Conservation (phyloP, 352 stramenopile species). For the Saprolegnia parasitica region DNA sequence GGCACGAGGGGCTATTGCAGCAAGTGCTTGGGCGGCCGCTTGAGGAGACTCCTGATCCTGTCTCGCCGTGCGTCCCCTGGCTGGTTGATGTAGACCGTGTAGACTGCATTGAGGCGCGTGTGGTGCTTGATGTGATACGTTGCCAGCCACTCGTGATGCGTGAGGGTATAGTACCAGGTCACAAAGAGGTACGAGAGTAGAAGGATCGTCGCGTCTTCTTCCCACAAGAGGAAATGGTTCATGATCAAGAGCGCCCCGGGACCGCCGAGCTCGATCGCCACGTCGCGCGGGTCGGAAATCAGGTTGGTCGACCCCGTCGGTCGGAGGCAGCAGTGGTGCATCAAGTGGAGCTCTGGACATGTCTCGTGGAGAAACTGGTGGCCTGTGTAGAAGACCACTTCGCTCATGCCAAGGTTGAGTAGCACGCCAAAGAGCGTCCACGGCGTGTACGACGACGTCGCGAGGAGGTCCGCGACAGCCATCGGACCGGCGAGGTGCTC, state of each 20-base stretch:
- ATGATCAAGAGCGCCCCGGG: neutral
- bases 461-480: neutral
- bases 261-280: neutral
- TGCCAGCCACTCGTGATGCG: neutral
- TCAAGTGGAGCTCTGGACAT: neutral
- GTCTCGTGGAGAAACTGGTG: neutral
- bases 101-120: neutral
- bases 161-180: neutral
- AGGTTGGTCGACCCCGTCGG: constrained; percentile 4
- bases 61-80: neutral
- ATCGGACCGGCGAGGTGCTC: neutral
- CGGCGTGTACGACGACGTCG: neutral
- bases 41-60: neutral
- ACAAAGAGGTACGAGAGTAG: constrained; percentile 4
- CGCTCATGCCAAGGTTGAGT: neutral
- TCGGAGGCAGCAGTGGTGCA: constrained; percentile 8
- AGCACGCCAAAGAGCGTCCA: neutral
- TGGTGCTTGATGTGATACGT: constrained; percentile 12
- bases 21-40: too few species aligned
- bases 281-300: neutral
- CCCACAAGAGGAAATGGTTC: neutral
- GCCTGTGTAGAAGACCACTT: neutral
- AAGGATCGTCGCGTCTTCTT: neutral
- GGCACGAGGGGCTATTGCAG: too few species aligned
- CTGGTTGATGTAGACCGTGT: neutral